Percentiles rank a stretch among this genome's conserved stretches.
These are phyloP conservation scores for Dimocarpus longan DNA, from an alignment of 345 rosid genomes.

Conservation along the genomic window DNA sequence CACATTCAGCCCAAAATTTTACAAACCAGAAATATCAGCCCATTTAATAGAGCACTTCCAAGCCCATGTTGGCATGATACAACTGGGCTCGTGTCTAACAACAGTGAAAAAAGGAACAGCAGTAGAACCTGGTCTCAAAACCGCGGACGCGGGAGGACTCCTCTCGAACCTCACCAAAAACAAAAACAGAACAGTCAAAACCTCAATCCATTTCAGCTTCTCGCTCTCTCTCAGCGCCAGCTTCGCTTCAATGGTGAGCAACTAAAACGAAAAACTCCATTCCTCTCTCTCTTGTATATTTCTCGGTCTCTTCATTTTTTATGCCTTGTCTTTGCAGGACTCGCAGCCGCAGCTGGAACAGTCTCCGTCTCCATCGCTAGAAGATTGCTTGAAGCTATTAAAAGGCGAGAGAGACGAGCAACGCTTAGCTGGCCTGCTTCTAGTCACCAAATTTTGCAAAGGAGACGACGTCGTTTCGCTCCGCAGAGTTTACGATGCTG, in stretches of 20 bases:
- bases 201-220: not conserved
- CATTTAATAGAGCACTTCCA: not conserved
- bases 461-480: conserved; percentile 62
- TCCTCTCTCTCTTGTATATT: not conserved
- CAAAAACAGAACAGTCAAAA: not conserved
- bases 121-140: not conserved
- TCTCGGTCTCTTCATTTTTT: not conserved
- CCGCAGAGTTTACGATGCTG: conserved; percentile 60
- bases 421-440: conserved; percentile 80
- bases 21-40: not conserved
- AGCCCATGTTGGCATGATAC: not conserved
- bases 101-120: too few relatives aligned
- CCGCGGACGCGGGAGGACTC: not conserved
- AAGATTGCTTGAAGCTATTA: conserved; percentile 75
- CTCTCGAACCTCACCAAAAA: conserved; percentile 5
- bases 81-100: not conserved
- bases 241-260: conserved; percentile 26
- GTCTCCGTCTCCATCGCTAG: conserved; percentile 41
- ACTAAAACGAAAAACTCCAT: too few relatives aligned
- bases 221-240: not conserved
- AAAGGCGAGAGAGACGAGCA: conserved; percentile 94
- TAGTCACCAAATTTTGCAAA: conserved; percentile 77
- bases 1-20: not conserved
- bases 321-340: conserved; percentile 26
- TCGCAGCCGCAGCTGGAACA: conserved; percentile 21